phyloP scores from a whole-genome alignment of 352 stramenopile genomes.

The Pythium folliculosum region DNA sequence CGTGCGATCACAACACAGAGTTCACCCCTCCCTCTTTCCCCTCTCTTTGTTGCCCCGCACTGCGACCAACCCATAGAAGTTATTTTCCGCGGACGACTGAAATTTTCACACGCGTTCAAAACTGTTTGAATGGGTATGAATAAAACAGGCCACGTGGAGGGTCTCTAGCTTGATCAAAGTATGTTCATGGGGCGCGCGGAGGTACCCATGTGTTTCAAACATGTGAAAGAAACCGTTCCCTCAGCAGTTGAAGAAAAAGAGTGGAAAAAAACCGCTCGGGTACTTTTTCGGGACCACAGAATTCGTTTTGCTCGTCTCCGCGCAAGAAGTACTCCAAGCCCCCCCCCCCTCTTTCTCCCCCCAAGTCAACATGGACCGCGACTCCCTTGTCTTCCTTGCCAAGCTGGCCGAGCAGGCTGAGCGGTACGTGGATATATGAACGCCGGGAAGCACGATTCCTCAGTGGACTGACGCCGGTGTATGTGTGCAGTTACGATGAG shows the following conservation, averaged over 20 bases:
- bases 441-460: not conserved
- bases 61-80: constrained; percentile 17
- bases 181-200: not conserved
- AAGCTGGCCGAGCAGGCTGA: constrained; percentile 83
- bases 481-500: constrained; percentile 76
- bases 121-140: not conserved
- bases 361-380: constrained; percentile 61
- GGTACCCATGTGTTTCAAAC: constrained; percentile 26
- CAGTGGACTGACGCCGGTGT: not conserved
- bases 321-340: constrained; percentile 35
- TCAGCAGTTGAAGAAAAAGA: constrained; percentile 32
- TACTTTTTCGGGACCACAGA: constrained; percentile 50
- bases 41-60: constrained; percentile 4
- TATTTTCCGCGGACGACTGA: constrained; percentile 23
- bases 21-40: constrained; percentile 17
- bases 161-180: constrained; percentile 9
- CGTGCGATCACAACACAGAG: constrained; percentile 15
- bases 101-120: constrained; percentile 11
- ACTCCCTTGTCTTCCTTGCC: constrained; percentile 81
- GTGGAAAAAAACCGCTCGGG: constrained; percentile 33
- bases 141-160: constrained; percentile 4
- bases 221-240: constrained; percentile 16
- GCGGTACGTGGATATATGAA: constrained; percentile 39
- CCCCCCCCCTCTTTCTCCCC: constrained; percentile 8
- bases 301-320: constrained; percentile 54